Conservation (phyloP, 768 basidiomycete genomes). For the Tricholoma flavovirens region DNA sequence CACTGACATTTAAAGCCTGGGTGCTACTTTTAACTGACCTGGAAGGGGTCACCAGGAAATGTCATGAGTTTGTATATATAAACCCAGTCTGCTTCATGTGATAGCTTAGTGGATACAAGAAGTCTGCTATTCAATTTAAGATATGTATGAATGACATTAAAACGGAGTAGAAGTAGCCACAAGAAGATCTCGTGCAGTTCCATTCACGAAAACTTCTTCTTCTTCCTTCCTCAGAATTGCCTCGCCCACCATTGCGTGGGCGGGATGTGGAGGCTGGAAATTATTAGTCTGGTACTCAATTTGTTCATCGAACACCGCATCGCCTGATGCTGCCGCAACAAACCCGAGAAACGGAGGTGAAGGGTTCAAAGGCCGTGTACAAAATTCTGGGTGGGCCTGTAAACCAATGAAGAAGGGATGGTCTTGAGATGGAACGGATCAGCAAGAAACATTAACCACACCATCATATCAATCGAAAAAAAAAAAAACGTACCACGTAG, state of each 20-base stretch:
- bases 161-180: conserved; percentile 4
- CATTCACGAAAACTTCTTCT: conserved; percentile 18
- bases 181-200: conserved; percentile 14
- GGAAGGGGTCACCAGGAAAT: too few relatives aligned
- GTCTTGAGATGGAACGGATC: too few relatives aligned
- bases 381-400: conserved; percentile 98
- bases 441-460: not conserved
- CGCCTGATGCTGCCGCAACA: conserved; percentile 70
- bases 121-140: not conserved
- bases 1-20: too few relatives aligned
- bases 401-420: conserved; percentile 89
- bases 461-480: too few relatives aligned
- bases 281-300: conserved; percentile 52
- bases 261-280: conserved; percentile 74
- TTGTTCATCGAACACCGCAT: conserved; percentile 78
- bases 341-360: conserved; percentile 97
- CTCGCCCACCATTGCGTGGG: conserved; percentile 69
- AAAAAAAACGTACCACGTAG: conserved; percentile 57
- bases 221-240: conserved; percentile 38
- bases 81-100: too few relatives aligned
- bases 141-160: not conserved
- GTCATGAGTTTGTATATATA: too few relatives aligned
- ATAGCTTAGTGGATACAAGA: too few relatives aligned
- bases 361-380: conserved; percentile 95
- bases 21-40: too few relatives aligned